Percentiles rank a stretch among this genome's conserved stretches.
Conservation (phyloP, 768 basidiomycete genomes). For the Suillus placidus region DNA sequence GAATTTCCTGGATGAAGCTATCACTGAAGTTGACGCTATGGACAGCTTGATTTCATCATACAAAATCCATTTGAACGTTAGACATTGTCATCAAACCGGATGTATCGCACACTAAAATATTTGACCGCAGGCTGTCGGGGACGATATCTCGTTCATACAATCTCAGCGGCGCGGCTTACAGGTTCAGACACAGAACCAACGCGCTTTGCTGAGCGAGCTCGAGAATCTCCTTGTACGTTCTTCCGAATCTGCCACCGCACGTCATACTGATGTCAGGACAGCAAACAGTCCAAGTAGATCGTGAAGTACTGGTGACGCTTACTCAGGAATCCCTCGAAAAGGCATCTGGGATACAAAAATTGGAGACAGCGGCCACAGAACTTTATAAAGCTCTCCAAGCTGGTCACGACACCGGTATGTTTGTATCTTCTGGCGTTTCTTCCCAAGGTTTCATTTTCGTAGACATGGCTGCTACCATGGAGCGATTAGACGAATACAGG, state of each 20-base stretch:
- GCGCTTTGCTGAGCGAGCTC: constrained; percentile 79
- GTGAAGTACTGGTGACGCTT: constrained; percentile 69
- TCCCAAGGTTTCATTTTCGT: background rate
- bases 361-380: constrained; percentile 83
- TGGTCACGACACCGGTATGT: constrained; percentile 79
- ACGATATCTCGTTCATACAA: constrained; percentile 96
- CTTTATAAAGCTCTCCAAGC: constrained; percentile 96
- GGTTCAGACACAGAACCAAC: constrained; percentile 96
- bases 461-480: constrained; percentile 99
- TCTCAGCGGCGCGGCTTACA: constrained; percentile 95
- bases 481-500: constrained; percentile 86
- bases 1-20: constrained; percentile 86
- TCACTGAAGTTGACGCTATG: constrained; percentile 87
- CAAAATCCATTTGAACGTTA: constrained; percentile 93
- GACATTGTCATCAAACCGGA: constrained; percentile 28
- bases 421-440: background rate
- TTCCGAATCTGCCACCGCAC: background rate
- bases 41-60: constrained; percentile 89
- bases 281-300: constrained; percentile 95
- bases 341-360: constrained; percentile 65
- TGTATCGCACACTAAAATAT: constrained; percentile 16
- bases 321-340: constrained; percentile 92
- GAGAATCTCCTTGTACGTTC: constrained; percentile 78
- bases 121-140: constrained; percentile 75
- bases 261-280: constrained; percentile 32